These are phyloP conservation scores for Polychaeton citri DNA, from an alignment of 2,329 filamentous ascomycete species.

Conservation along the genomic window DNA sequence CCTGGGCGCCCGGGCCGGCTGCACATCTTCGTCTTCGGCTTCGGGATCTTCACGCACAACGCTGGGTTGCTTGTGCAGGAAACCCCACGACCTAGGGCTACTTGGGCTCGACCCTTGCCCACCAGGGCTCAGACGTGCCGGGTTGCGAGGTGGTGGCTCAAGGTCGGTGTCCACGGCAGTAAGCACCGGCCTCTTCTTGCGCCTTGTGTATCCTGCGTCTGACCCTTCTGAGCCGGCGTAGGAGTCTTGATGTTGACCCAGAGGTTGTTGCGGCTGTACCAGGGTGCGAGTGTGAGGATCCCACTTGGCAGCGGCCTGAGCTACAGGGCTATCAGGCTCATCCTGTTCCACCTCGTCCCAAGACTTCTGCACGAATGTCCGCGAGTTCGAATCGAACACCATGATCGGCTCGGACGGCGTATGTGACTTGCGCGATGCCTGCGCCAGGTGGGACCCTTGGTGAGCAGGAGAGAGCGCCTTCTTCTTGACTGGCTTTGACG, in stretches of 20 bases:
- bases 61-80: constrained; percentile 20
- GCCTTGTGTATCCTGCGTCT: constrained; percentile 1
- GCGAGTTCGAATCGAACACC: constrained; percentile 18
- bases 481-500: constrained; percentile 9
- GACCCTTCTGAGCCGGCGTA: neutral
- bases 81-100: constrained; percentile 7
- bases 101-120: constrained; percentile 8
- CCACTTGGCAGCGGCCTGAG: neutral
- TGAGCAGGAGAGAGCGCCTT: constrained; percentile 2
- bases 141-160: constrained; percentile 17
- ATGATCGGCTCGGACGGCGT: constrained; percentile 13
- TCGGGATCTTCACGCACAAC: constrained; percentile 20
- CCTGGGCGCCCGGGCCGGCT: neutral
- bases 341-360: constrained; percentile 1
- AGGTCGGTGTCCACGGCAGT: constrained; percentile 11
- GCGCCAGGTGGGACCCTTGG: constrained; percentile 6
- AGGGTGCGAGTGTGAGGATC: neutral
- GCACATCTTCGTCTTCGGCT: constrained; percentile 12
- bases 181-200: constrained; percentile 2
- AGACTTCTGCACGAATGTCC: constrained; percentile 15
- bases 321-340: neutral
- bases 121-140: constrained; percentile 15
- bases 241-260: constrained; percentile 25
- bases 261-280: neutral
- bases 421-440: constrained; percentile 5